Conservation (phyloP, 495 filamentous ascomycete species). For the Pseudevernia furfuracea region DNA sequence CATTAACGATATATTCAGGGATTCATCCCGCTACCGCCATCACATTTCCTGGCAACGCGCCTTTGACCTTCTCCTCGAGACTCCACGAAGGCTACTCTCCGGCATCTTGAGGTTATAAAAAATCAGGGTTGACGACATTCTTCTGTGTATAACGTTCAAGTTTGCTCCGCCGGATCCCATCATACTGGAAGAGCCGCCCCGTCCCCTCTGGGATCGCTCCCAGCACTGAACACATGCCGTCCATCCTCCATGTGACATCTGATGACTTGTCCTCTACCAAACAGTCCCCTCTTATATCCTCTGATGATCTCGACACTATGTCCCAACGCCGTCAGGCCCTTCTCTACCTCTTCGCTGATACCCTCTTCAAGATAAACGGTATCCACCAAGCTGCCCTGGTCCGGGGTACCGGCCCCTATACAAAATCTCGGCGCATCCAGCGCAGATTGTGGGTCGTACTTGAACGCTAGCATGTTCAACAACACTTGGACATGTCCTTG, state of each 20-base stretch:
- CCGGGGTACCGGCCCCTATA: constrained; percentile 61
- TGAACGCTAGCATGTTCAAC: constrained; percentile 80
- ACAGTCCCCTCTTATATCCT: constrained; percentile 61
- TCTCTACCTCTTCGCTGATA: constrained; percentile 56
- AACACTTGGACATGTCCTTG: constrained; percentile 96
- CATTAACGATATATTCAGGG: too few relatives aligned
- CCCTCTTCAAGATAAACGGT: constrained; percentile 82
- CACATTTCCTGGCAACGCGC: too few relatives aligned
- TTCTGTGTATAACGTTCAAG: too few relatives aligned
- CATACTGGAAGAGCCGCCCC: constrained; percentile 66
- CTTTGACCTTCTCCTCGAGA: too few relatives aligned
- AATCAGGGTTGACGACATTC: too few relatives aligned
- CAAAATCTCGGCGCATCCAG: constrained; percentile 86
- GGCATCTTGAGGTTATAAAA: too few relatives aligned
- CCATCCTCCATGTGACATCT: constrained; percentile 65
- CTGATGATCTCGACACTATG: constrained; percentile 63
- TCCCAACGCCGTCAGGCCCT: constrained; percentile 60
- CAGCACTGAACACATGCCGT: constrained; percentile 66
- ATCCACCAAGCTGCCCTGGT: constrained; percentile 43
- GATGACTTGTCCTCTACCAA: constrained; percentile 89
- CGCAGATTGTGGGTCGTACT: constrained; percentile 78
- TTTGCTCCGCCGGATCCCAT: not conserved
- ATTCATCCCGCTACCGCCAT: too few relatives aligned
- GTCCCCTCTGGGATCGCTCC: constrained; percentile 85
- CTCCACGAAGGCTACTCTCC: too few relatives aligned